phyloP scores from a whole-genome alignment of 2,329 filamentous ascomycete genomes.

The Diaporthe citri region DNA sequence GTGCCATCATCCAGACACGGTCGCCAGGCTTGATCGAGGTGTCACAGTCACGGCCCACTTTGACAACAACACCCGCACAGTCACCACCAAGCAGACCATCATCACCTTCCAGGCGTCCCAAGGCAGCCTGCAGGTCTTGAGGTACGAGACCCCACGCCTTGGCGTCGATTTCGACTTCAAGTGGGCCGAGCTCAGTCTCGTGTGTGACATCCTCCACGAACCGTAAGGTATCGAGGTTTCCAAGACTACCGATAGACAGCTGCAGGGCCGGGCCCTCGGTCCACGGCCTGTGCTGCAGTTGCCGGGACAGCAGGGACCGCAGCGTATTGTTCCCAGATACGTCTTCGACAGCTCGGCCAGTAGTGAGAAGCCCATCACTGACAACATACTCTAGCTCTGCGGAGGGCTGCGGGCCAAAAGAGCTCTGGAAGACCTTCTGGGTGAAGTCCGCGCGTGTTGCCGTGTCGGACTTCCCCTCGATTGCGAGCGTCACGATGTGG shows the following conservation, averaged over 20 bases:
- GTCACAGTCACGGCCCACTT: constrained; percentile 48
- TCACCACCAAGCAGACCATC: constrained; percentile 46
- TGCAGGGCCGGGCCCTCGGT: constrained; percentile 23
- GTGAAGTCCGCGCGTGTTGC: background rate
- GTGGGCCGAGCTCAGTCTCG: constrained; percentile 17
- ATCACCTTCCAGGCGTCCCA: constrained; percentile 49
- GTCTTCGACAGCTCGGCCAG: constrained; percentile 5
- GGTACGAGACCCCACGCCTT: constrained; percentile 53
- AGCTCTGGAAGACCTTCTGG: background rate
- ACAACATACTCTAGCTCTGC: constrained; percentile 11
- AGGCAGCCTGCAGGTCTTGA: constrained; percentile 54
- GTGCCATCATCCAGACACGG: constrained; percentile 43
- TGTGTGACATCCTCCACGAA: constrained; percentile 42
- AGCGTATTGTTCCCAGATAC: background rate
- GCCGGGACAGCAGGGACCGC: constrained; percentile 4
- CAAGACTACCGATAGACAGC: constrained; percentile 30
- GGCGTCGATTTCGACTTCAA: constrained; percentile 52
- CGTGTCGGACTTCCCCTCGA: background rate
- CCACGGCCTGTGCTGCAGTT: constrained; percentile 6
- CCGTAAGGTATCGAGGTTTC: constrained; percentile 37
- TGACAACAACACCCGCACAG: constrained; percentile 48
- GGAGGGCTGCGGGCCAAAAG: background rate
- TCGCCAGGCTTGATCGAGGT: constrained; percentile 43
- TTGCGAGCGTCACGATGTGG: constrained; percentile 29
- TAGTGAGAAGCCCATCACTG: constrained; percentile 10